Base-by-base conservation (phyloP, 2,329 filamentous ascomycete genomes). In the Apiospora rasikravindrae region DNA sequence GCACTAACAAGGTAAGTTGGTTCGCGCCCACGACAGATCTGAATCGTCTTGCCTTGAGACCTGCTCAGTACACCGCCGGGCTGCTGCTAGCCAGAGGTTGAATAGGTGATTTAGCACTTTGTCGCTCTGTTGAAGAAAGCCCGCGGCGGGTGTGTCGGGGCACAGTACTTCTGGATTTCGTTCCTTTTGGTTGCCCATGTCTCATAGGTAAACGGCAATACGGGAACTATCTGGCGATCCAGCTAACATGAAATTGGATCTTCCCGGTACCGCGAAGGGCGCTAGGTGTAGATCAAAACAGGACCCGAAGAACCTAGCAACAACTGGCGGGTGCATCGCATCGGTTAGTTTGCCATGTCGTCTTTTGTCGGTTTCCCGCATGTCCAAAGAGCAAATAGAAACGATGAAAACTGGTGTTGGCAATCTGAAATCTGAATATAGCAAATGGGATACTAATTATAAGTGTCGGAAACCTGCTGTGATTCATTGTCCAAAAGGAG, bases 271-370 rank as follows among this genome's bases (percentile, higher is more conserved):
- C 29, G 53, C 53, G 29, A n/a, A 61, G 29, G 53, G 29, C 33
- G 57, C 57, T 64, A 64, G 57, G 33, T 40, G 57, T 14, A 64
- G 57, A 64, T 64, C 57, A 64, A 64, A 64, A 64, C 29, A 64
- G 57, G 57, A 64, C 19, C 53, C 33, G 33, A 40, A n/a, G 33
- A 64, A 40, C 57, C 57, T n/a, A n/a, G 57, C 14, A 40, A 64
- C 14, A 40, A 64, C 16, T 64, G 29, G 29, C 22, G 10, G 45
- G 45, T 49, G 45, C 45, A n/a, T 49, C 45, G 7, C 22, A 49
- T 6, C 45, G n/a, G 45, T 13, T 24, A 4, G 49, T 26, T 24
- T 37, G 33, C 33, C 49, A 24, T 26, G n/a, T n/a, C 13, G n/a
- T 13, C 4, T 26, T 51, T 24, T 51, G 8, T 14, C 47, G 47